These are phyloP conservation scores for Rostrohypoxylon terebratum DNA, from an alignment of 495 filamentous ascomycete genomes.

Conservation along the genomic window DNA sequence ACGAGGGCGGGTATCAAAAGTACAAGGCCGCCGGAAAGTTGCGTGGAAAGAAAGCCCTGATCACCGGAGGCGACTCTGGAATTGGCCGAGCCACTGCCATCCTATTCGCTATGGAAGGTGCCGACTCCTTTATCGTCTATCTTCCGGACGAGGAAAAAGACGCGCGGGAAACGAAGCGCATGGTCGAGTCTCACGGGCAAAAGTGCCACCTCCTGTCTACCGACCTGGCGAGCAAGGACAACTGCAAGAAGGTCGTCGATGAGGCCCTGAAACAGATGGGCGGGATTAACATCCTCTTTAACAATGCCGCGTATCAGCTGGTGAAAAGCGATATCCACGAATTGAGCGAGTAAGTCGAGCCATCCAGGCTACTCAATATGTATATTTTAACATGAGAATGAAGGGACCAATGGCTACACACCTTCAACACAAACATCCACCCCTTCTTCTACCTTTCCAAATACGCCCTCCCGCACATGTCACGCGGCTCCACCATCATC, in stretches of 20 bases:
- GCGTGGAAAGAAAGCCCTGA: slow-evolving; percentile 77
- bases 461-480: slow-evolving; percentile 81
- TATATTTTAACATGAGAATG: slow-evolving; percentile 25
- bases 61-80: slow-evolving; percentile 85
- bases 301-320: slow-evolving; percentile 84
- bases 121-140: slow-evolving; percentile 78
- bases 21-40: slow-evolving; percentile 87
- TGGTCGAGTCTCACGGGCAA: slow-evolving; percentile 72
- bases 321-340: slow-evolving; percentile 78
- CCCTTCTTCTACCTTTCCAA: slow-evolving; percentile 82
- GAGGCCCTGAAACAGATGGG: slow-evolving; percentile 72
- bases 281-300: slow-evolving; percentile 80
- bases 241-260: slow-evolving; percentile 78
- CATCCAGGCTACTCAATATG: background rate
- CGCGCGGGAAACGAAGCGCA: slow-evolving; percentile 76
- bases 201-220: slow-evolving; percentile 70
- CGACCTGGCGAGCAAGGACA: slow-evolving; percentile 71
- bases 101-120: slow-evolving; percentile 86
- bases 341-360: slow-evolving; percentile 70
- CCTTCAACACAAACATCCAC: slow-evolving; percentile 82
- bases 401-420: slow-evolving; percentile 79
- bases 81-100: slow-evolving; percentile 84
- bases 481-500: slow-evolving; percentile 80
- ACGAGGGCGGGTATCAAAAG: slow-evolving; percentile 74
- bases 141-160: slow-evolving; percentile 82